phyloP scores from a whole-genome alignment of 1,284 basidiomycete species.

The Cerioporus squamosus region DNA sequence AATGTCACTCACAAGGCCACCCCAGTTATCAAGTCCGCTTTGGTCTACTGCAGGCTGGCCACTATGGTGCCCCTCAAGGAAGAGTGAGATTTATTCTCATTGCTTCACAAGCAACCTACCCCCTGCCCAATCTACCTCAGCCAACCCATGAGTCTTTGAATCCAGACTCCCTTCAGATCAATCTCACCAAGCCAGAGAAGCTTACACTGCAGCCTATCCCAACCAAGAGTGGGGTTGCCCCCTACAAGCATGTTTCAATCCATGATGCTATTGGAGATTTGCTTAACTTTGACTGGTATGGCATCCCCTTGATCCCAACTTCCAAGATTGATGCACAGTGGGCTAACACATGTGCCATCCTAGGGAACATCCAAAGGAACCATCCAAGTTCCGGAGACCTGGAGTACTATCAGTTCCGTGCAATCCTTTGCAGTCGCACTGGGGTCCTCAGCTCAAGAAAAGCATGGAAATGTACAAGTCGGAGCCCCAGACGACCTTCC shows the following conservation, averaged over 20 bases:
- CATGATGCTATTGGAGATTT: too few species aligned
- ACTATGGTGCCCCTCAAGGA: slow-evolving; percentile 75
- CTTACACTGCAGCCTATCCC: slow-evolving; percentile 47
- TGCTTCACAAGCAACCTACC: slow-evolving; percentile 55
- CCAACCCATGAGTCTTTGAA: slow-evolving; percentile 68
- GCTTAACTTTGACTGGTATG: too few species aligned
- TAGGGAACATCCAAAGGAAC: too few species aligned
- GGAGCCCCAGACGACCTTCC: slow-evolving; percentile 55
- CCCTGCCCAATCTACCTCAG: slow-evolving; percentile 67
- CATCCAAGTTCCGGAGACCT: too few species aligned
- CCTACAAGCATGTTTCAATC: slow-evolving; percentile 43
- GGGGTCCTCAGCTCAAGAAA: slow-evolving; percentile 22
- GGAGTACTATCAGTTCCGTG: slow-evolving; percentile 47
- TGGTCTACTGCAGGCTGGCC: slow-evolving; percentile 66
- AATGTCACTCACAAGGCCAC: background rate
- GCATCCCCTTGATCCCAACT: too few species aligned
- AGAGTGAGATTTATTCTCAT: slow-evolving; percentile 74
- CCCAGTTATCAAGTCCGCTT: slow-evolving; percentile 71
- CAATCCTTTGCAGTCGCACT: slow-evolving; percentile 44
- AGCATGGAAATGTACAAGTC: slow-evolving; percentile 33
- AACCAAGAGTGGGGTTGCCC: slow-evolving; percentile 42
- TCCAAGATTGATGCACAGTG: too few species aligned
- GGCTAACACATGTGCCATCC: too few species aligned
- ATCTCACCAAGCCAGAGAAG: slow-evolving; percentile 43
- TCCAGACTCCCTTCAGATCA: slow-evolving; percentile 49